Conservation (phyloP, 2,329 filamentous ascomycete genomes). For the Stylonectria norvegica region DNA sequence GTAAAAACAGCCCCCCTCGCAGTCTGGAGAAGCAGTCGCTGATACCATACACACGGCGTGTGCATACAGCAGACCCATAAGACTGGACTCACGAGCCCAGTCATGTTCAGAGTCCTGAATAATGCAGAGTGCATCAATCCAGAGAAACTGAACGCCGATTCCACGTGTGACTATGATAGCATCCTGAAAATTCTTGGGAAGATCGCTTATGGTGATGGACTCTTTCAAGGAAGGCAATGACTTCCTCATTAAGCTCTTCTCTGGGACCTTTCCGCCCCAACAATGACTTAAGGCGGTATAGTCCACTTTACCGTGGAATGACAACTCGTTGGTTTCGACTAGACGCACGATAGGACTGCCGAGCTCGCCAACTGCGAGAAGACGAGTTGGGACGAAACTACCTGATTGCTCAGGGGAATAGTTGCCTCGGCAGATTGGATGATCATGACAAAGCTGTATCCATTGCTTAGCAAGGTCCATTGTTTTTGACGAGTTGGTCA, state of each 20-base stretch:
- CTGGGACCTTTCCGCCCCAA: not conserved
- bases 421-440: not conserved
- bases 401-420: not conserved
- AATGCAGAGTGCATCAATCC: constrained; percentile 25
- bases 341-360: not conserved
- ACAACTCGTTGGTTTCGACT: not conserved
- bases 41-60: not conserved
- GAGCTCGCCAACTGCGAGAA: not conserved
- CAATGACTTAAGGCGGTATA: constrained; percentile 3
- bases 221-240: not conserved
- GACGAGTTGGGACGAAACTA: not conserved
- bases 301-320: no score
- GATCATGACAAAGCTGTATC: no score
- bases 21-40: not conserved
- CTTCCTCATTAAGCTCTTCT: no score
- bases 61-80: not conserved
- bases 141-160: constrained; percentile 8
- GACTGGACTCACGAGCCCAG: constrained; percentile 12
- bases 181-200: constrained; percentile 3
- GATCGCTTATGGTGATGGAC: not conserved
- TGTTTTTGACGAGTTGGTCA: no score
- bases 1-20: not conserved
- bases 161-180: not conserved
- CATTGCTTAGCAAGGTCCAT: no score
- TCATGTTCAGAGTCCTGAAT: constrained; percentile 15